phyloP scores from a whole-genome alignment of 805 yeast species.

The Myxozyma neglecta region DNA sequence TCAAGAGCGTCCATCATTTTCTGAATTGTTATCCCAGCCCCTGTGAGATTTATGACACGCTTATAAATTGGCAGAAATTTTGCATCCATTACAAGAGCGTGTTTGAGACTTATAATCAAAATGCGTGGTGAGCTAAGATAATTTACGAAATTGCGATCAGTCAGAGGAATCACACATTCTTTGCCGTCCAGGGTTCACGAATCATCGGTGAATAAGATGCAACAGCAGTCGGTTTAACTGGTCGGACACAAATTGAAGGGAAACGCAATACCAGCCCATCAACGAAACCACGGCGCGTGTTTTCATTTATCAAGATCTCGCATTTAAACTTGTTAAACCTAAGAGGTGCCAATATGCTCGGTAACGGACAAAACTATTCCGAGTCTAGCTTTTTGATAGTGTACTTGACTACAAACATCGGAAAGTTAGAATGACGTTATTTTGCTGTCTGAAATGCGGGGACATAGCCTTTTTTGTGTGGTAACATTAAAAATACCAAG shows the following conservation, averaged over 20 bases:
- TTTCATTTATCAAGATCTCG: conserved; percentile 33
- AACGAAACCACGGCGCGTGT: conserved; percentile 33
- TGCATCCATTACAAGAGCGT: conserved; percentile 26
- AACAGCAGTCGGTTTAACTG: conserved; percentile 35
- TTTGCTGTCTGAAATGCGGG: no score
- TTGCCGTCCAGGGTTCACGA: conserved; percentile 33
- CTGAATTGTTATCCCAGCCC: conserved; percentile 32
- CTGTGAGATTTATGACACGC: conserved; percentile 34
- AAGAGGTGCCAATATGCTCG: no score
- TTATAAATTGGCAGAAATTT: conserved; percentile 3
- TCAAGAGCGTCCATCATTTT: conserved; percentile 34
- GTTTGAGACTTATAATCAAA: conserved; percentile 27
- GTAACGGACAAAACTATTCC: no score
- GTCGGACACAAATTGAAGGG: conserved; percentile 32
- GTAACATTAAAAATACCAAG: no score
- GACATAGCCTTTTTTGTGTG: no score
- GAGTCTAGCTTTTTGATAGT: no score
- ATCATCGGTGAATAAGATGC: conserved; percentile 35
- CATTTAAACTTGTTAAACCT: neutral
- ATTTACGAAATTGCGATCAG: conserved; percentile 20
- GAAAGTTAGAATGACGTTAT: no score
- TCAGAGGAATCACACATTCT: conserved; percentile 30
- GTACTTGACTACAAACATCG: no score
- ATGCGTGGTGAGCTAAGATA: conserved; percentile 32
- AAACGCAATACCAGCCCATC: conserved; percentile 33